These are phyloP conservation scores for Speleostelium caveatum DNA, from an alignment of 78 protist genomes.

Conservation along the genomic window DNA sequence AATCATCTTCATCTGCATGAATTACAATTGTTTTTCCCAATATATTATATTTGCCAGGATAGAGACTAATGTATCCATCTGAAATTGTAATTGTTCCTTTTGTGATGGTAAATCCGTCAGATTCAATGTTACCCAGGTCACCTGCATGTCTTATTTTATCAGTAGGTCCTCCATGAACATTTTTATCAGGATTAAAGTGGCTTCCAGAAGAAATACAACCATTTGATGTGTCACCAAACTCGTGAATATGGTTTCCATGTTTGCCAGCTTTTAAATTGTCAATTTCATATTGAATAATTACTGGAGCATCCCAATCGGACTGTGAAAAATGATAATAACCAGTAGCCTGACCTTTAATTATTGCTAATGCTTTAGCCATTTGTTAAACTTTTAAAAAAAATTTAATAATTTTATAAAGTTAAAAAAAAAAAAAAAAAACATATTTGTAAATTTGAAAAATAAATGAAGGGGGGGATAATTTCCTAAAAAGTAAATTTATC, in stretches of 20 bases:
- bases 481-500: too few species aligned
- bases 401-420: too few species aligned
- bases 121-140: not conserved
- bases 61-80: not conserved
- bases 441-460: too few species aligned
- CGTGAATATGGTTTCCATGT: slow-evolving; percentile 10
- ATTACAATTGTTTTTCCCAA: not conserved
- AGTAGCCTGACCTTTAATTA: too few species aligned
- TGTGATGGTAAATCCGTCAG: not conserved
- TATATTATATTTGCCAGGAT: not conserved
- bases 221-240: slow-evolving; percentile 11
- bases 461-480: too few species aligned
- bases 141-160: slow-evolving; percentile 7
- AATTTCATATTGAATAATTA: too few species aligned
- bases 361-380: too few species aligned
- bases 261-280: not conserved
- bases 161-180: not conserved
- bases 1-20: slow-evolving; percentile 3
- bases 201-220: not conserved
- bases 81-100: not conserved
- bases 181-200: not conserved
- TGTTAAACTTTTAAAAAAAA: too few species aligned
- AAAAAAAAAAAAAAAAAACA: too few species aligned
- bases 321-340: too few species aligned
- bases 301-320: too few species aligned